Evolutionary conservation across 805 yeast species (phyloP), one percentile per base, ranked within the genome.

Genomic region (Ogataea neopini): DNA sequence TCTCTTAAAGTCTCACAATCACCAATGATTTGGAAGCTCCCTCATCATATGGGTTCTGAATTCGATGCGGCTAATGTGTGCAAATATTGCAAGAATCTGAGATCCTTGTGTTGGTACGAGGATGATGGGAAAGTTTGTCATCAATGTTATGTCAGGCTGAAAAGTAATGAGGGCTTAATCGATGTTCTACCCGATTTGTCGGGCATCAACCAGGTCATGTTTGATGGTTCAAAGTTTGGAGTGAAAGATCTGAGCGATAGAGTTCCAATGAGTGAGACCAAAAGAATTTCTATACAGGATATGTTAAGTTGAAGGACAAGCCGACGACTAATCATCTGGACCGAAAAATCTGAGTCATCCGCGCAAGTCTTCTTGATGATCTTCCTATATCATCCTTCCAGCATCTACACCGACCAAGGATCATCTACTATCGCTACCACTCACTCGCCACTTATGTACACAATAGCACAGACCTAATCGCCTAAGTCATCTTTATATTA

Each of bases 111-210:
- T 9, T 60, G 64, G 63, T 55, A 60, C 32, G 47, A 45, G 17
- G 48, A 47, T 8, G 41, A 41, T 15, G 42, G 30, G 9, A 51
- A 50, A 4, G 40, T 52, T 4, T 62, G 66, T 28, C 66, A 62
- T 29, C 63, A 60, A 43, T 62, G 66, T 28, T 54, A 47, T 48
- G 61, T 62, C 6, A 50, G 64, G 23, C 36, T 49, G 29, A 45
- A 59, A 26, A 62, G 47, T 33, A 50, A 57, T 23, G 57, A 46
- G 32, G 56, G 56, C 2, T 44, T 59, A 34, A 52, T 50, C 18
- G 66, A 62, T 32, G 47, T 29, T 13, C 47, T 62, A 3, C 68
- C 68, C 0, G 56, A 62, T 35, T 17, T 63, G 13, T 44, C 50
- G 7, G 26, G 43, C n/a, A 18, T 57, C 9, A 47, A 50, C 43